Conservation (phyloP, 2,329 filamentous ascomycete genomes). For the Parafenestella ontariensis region DNA sequence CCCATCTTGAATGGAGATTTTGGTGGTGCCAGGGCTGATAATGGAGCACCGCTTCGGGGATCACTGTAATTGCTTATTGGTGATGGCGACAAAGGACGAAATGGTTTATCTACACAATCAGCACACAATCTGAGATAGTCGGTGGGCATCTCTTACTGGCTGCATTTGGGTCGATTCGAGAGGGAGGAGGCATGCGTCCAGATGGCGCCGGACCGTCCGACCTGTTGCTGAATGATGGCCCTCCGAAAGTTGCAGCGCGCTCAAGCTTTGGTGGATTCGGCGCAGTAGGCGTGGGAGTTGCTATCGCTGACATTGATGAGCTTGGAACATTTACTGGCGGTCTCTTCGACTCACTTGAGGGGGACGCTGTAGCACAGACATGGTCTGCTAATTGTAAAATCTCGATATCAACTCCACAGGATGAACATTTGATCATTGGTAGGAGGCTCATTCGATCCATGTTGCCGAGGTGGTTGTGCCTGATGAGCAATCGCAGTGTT, state of each 20-base stretch:
- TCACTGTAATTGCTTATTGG: slow-evolving; percentile 39
- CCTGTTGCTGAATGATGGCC: slow-evolving; percentile 36
- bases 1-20: slow-evolving; percentile 39
- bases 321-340: background rate
- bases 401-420: slow-evolving; percentile 68
- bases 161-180: slow-evolving; percentile 63
- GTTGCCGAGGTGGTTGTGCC: slow-evolving; percentile 22
- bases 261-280: slow-evolving; percentile 34
- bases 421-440: slow-evolving; percentile 50
- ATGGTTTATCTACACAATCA: slow-evolving; percentile 46
- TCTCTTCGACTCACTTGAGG: slow-evolving; percentile 50
- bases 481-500: slow-evolving; percentile 4
- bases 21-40: slow-evolving; percentile 25
- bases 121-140: slow-evolving; percentile 1
- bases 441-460: slow-evolving; percentile 43
- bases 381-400: slow-evolving; percentile 89
- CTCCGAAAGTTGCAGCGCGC: slow-evolving; percentile 42
- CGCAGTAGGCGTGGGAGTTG: slow-evolving; percentile 13
- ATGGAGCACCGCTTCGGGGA: slow-evolving; percentile 31
- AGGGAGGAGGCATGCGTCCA: slow-evolving; percentile 57
- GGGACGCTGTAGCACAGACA: slow-evolving; percentile 63
- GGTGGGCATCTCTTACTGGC: slow-evolving; percentile 60
- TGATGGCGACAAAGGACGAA: slow-evolving; percentile 33
- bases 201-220: slow-evolving; percentile 45
- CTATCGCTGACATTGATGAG: slow-evolving; percentile 23